Conservation (phyloP, 2,329 filamentous ascomycete species). For the Diaporthe sp. region DNA sequence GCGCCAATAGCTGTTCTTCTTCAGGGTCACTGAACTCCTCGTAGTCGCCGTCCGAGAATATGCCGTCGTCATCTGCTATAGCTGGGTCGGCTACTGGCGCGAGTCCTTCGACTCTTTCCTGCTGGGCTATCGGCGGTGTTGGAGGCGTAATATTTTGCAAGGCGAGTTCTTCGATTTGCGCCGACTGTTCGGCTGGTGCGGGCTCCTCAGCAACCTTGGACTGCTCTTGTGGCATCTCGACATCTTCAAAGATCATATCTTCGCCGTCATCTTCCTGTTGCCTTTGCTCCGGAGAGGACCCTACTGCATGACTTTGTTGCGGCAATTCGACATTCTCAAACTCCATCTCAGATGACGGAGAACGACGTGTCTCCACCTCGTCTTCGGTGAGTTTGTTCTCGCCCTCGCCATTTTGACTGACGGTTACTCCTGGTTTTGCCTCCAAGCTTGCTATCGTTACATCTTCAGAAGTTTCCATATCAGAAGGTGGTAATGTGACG, state of each 20-base stretch:
- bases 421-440: neutral
- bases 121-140: constrained; percentile 41
- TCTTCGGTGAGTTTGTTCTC: neutral
- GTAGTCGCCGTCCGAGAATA: constrained; percentile 68
- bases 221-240: constrained; percentile 42
- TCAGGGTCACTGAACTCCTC: constrained; percentile 87
- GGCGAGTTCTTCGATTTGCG: constrained; percentile 40
- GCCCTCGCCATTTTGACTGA: neutral
- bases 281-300: constrained; percentile 39
- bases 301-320: constrained; percentile 18
- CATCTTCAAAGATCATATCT: constrained; percentile 48
- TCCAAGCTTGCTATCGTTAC: neutral
- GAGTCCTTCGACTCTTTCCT: constrained; percentile 44
- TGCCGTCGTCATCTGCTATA: constrained; percentile 39
- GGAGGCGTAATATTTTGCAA: constrained; percentile 44
- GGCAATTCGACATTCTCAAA: constrained; percentile 54
- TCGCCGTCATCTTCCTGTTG: constrained; percentile 46
- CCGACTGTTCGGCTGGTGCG: constrained; percentile 45
- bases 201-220: constrained; percentile 32
- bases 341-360: constrained; percentile 45
- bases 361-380: neutral
- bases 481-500: constrained; percentile 42
- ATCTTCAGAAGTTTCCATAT: constrained; percentile 41
- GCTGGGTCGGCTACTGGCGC: constrained; percentile 37
- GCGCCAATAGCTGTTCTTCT: constrained; percentile 88